Conservation (phyloP, 2,329 filamentous ascomycete species). For the Sclerotinia sclerotiorum region DNA sequence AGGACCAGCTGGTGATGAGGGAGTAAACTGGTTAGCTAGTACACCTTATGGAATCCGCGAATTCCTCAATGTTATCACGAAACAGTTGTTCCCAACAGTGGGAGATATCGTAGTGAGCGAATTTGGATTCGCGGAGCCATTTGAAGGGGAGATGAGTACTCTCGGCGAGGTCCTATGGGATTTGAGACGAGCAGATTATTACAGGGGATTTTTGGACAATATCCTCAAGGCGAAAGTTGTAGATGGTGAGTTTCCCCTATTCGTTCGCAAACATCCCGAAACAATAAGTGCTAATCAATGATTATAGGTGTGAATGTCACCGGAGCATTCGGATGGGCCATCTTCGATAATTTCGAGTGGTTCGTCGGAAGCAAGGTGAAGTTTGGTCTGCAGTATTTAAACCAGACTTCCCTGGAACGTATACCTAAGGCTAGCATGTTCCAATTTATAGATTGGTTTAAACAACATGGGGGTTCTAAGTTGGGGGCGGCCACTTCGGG, state of each 20-base stretch:
- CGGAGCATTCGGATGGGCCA: conserved; percentile 84
- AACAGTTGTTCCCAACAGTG: conserved; percentile 44
- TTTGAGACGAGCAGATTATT: conserved; percentile 77
- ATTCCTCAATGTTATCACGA: conserved; percentile 46
- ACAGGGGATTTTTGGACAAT: conserved; percentile 71
- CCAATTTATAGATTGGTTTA: conserved; percentile 37
- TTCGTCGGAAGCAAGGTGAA: conserved; percentile 44
- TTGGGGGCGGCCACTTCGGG: conserved; percentile 1
- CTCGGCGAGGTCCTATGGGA: conserved; percentile 62
- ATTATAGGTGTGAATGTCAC: conserved; percentile 65
- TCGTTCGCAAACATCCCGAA: no score
- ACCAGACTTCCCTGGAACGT: conserved; percentile 41
- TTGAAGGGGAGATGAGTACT: conserved; percentile 31
- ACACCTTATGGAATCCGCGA: conserved; percentile 44
- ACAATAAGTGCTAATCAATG: background rate
- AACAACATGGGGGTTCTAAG: conserved; percentile 30
- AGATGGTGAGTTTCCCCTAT: conserved; percentile 41
- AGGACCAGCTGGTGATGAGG: conserved; percentile 46
- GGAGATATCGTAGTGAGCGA: conserved; percentile 37
- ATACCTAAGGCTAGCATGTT: conserved; percentile 39
- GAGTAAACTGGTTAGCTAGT: conserved; percentile 45
- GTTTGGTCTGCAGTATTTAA: conserved; percentile 39
- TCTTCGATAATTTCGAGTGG: conserved; percentile 60
- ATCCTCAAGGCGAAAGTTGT: conserved; percentile 68
- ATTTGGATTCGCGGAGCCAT: conserved; percentile 39